Conservation (phyloP, 2,329 filamentous ascomycete species). For the Phyllosticta citribraziliensis region DNA sequence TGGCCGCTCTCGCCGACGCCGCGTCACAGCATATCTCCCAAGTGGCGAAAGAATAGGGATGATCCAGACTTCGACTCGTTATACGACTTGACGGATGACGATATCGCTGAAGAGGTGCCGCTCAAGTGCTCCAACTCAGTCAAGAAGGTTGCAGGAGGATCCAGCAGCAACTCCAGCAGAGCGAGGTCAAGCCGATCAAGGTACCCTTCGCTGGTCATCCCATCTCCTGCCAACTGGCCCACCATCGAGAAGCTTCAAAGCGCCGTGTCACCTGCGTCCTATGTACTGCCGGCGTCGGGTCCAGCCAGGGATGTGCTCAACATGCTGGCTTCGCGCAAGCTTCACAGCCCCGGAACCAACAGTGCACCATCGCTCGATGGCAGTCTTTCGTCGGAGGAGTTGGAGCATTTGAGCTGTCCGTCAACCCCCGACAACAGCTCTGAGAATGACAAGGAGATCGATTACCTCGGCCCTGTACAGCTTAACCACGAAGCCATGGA, state of each 20-base stretch:
- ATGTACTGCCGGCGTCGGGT: conserved; percentile 1
- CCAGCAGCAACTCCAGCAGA: conserved; percentile 18
- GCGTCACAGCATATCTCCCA: conserved; percentile 51
- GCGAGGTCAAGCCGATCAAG: conserved; percentile 33
- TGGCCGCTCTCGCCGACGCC: conserved; percentile 17
- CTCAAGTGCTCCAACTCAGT: conserved; percentile 43
- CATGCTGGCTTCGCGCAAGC: conserved; percentile 50
- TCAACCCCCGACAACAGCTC: conserved; percentile 61
- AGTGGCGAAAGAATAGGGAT: conserved; percentile 56
- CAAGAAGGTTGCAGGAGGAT: conserved; percentile 28
- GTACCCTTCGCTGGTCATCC: conserved; percentile 51
- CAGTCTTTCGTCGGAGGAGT: conserved; percentile 78
- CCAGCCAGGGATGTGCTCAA: conserved; percentile 68
- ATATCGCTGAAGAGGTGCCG: conserved; percentile 53
- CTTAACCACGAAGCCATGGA: conserved; percentile 74
- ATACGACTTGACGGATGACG: conserved; percentile 69
- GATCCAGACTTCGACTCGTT: conserved; percentile 74
- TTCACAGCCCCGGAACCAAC: conserved; percentile 62
- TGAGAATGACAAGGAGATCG: conserved; percentile 44
- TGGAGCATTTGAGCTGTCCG: conserved; percentile 73
- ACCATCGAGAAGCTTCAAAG: conserved; percentile 43
- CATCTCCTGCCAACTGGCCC: conserved; percentile 47
- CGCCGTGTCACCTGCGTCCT: conserved; percentile 36
- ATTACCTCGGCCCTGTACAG: conserved; percentile 50
- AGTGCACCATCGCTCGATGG: conserved; percentile 84